Conservation (phyloP, 2,329 filamentous ascomycete genomes). For the Botrytis hyacinthi region DNA sequence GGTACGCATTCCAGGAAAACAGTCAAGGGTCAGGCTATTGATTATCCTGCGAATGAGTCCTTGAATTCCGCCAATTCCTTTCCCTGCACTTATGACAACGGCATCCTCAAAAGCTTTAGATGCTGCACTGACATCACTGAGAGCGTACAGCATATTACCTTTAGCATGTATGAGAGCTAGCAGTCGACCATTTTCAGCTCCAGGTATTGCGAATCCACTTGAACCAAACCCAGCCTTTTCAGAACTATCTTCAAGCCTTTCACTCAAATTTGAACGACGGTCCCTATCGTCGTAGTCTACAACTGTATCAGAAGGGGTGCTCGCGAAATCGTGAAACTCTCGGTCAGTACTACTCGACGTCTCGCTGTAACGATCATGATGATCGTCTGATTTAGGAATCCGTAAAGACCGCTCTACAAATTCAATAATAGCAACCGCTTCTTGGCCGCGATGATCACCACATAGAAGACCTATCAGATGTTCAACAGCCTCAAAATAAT, state of each 20-base stretch:
- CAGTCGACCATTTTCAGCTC: slow-evolving; percentile 86
- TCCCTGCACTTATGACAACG: slow-evolving; percentile 81
- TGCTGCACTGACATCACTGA: slow-evolving; percentile 77
- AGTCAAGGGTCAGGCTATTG: slow-evolving; percentile 58
- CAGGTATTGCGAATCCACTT: slow-evolving; percentile 82
- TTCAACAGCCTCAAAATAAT: slow-evolving; percentile 92
- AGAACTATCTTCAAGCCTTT: slow-evolving; percentile 25
- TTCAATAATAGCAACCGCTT: slow-evolving; percentile 84
- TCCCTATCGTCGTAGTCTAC: slow-evolving; percentile 37
- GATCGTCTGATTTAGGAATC: slow-evolving; percentile 47
- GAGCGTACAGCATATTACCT: slow-evolving; percentile 93
- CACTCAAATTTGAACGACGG: slow-evolving; percentile 25
- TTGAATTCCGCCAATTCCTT: slow-evolving; percentile 66
- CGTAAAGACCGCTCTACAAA: slow-evolving; percentile 75
- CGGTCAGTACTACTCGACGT: slow-evolving; percentile 51
- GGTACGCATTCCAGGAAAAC: slow-evolving; percentile 40
- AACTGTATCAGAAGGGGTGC: slow-evolving; percentile 33
- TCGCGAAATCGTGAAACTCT: slow-evolving; percentile 32
- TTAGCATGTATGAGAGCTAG: slow-evolving; percentile 94
- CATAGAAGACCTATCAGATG: slow-evolving; percentile 88
- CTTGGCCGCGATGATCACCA: slow-evolving; percentile 72
- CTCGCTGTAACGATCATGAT: slow-evolving; percentile 56
- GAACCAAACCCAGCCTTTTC: slow-evolving; percentile 58
- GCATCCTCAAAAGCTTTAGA: slow-evolving; percentile 93
- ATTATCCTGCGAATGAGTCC: slow-evolving; percentile 78